Evolutionary conservation across 179 eudicot genomes (phyloP).

Genomic region (Camellia oleifera): DNA sequence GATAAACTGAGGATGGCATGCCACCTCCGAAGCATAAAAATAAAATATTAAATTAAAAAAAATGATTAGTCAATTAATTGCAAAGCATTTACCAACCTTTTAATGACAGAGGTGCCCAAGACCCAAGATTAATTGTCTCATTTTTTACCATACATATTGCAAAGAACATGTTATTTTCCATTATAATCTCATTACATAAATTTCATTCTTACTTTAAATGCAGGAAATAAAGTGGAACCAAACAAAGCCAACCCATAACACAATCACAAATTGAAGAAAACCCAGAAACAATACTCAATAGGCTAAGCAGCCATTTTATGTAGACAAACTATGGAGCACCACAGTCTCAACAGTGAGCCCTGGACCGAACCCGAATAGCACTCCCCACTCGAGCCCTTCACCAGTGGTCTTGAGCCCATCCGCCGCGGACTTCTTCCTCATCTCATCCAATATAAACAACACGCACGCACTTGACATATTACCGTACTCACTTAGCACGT

Average conservation of each 20-base stretch:
- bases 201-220: neutral
- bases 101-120: no score
- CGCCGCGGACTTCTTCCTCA: slow-evolving; percentile 23
- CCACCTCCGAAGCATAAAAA: no score
- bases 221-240: neutral
- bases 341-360: slow-evolving; percentile 25
- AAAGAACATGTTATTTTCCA: neutral
- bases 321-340: slow-evolving; percentile 19
- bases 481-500: slow-evolving; percentile 19
- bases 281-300: neutral
- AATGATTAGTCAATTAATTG: no score
- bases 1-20: no score
- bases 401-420: slow-evolving; percentile 18
- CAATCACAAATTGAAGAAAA: neutral
- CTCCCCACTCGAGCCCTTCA: slow-evolving; percentile 9
- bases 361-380: slow-evolving; percentile 26
- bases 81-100: no score
- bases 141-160: no score
- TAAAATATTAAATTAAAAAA: no score
- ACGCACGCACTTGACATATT: slow-evolving; percentile 24
- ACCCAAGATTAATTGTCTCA: no score
- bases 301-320: neutral
- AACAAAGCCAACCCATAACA: neutral
- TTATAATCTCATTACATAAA: neutral
- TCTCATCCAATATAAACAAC: slow-evolving; percentile 18